A percentile compares a stretch with the other conserved stretches of the same genome.
Conservation (phyloP, 129 eudicot genomes). For the Lonicera japonica region DNA sequence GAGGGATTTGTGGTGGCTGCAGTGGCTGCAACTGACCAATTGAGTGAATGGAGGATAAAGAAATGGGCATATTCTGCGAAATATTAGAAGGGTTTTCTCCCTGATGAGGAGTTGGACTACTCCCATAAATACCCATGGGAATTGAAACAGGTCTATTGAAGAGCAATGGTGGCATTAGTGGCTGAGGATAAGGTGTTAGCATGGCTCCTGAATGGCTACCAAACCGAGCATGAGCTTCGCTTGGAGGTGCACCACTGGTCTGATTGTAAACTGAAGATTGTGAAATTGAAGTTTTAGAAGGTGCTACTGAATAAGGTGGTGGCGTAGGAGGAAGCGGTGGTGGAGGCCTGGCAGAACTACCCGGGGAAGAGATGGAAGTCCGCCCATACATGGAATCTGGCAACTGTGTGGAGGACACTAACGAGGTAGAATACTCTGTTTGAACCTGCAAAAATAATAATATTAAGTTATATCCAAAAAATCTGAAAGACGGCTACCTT, state of each 20-base stretch:
- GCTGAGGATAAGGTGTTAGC: conserved; percentile 41
- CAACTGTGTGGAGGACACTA: conserved; percentile 15
- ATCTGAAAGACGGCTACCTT: neutral
- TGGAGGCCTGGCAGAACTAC: conserved; percentile 61
- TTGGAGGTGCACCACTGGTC: conserved; percentile 32
- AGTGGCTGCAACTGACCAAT: conserved; percentile 72
- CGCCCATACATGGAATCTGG: conserved; percentile 42
- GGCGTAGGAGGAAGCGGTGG: conserved; percentile 98
- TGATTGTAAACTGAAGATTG: conserved; percentile 61
- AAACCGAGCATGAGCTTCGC: conserved; percentile 27
- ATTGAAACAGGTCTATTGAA: conserved; percentile 54
- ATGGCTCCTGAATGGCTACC: conserved; percentile 29
- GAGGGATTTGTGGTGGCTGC: conserved; percentile 80
- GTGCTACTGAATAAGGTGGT: conserved; percentile 58
- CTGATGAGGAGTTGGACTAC: conserved; percentile 33
- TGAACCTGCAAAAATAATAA: conserved; percentile 48
- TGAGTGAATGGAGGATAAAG: conserved; percentile 42
- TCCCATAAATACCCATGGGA: conserved; percentile 44
- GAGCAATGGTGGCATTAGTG: conserved; percentile 49
- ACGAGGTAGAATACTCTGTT: conserved; percentile 29
- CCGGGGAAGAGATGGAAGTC: conserved; percentile 48
- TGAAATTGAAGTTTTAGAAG: conserved; percentile 41
- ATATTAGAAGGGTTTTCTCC: conserved; percentile 45
- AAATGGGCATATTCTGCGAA: conserved; percentile 44
- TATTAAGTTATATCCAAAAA: neutral